Conservation (phyloP, 768 basidiomycete species). For the Russula earlei region DNA sequence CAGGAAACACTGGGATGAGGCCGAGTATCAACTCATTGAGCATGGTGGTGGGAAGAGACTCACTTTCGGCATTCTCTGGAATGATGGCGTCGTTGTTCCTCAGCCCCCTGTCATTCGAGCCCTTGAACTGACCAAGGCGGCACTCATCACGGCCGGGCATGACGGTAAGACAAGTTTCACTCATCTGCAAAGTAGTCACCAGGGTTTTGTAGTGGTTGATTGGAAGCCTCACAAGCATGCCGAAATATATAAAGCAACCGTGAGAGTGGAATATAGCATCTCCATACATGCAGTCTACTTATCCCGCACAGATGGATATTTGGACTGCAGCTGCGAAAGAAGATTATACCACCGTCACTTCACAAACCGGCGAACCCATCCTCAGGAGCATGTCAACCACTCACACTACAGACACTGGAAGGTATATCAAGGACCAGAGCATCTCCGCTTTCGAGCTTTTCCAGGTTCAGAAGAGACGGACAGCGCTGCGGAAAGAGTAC, state of each 20-base stretch:
- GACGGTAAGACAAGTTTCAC: conserved; percentile 27
- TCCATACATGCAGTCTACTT: not conserved
- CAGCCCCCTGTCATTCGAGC: conserved; percentile 46
- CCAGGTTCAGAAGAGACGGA: conserved; percentile 37
- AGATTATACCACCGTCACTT: conserved; percentile 5
- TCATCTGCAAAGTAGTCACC: not conserved
- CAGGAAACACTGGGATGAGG: conserved; percentile 52
- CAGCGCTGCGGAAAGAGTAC: conserved; percentile 34
- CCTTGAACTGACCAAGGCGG: conserved; percentile 36
- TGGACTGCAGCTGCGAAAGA: conserved; percentile 15
- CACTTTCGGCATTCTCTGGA: conserved; percentile 30
- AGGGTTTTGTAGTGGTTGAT: conserved; percentile 28
- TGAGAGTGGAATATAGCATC: not conserved
- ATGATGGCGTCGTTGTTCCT: conserved; percentile 38
- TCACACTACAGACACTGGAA: not conserved
- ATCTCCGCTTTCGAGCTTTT: conserved; percentile 30
- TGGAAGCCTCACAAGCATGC: conserved; percentile 26
- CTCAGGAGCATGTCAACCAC: conserved; percentile 10
- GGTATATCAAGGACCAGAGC: conserved; percentile 1
- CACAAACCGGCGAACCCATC: conserved; percentile 17
- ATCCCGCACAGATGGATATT: conserved; percentile 7
- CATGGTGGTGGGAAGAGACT: conserved; percentile 41
- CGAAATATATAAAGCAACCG: conserved; percentile 26
- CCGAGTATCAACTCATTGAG: conserved; percentile 48
- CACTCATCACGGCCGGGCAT: conserved; percentile 41